A percentile compares a stretch with the other conserved stretches of the same genome.
Evolutionary conservation across 2,329 filamentous ascomycete species (phyloP).

Genomic region (Teratosphaeria nubilosa): DNA sequence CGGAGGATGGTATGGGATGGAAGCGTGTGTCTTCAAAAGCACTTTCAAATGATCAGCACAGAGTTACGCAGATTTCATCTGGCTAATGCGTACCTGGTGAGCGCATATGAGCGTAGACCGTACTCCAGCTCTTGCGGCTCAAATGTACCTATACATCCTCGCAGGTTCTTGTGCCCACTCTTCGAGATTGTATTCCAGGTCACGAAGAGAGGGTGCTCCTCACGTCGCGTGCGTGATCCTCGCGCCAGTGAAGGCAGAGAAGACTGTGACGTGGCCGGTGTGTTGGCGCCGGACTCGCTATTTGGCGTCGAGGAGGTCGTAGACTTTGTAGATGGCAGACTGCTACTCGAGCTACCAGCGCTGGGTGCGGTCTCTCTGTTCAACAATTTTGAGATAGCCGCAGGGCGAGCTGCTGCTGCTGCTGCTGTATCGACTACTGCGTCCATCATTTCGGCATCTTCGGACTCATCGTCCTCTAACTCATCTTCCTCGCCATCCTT

Average conservation of each 20-base stretch:
- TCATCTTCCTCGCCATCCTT: slow-evolving; percentile 30
- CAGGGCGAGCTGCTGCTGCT: slow-evolving; percentile 21
- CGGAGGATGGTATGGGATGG: slow-evolving; percentile 54
- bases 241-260: slow-evolving; percentile 28
- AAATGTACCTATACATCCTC: slow-evolving; percentile 96
- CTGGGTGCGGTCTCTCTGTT: slow-evolving; percentile 13
- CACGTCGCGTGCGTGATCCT: slow-evolving; percentile 8
- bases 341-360: slow-evolving; percentile 20
- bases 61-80: not conserved
- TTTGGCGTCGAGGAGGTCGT: slow-evolving; percentile 6
- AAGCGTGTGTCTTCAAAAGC: slow-evolving; percentile 57
- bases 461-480: slow-evolving; percentile 13
- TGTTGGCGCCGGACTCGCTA: slow-evolving; percentile 13
- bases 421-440: slow-evolving; percentile 11
- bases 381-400: slow-evolving; percentile 36
- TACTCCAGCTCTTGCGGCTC: slow-evolving; percentile 61
- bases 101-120: slow-evolving; percentile 68
- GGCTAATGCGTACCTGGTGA: slow-evolving; percentile 54
- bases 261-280: slow-evolving; percentile 34
- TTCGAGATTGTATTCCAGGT: slow-evolving; percentile 76
- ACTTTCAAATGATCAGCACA: slow-evolving; percentile 25
- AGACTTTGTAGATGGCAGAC: slow-evolving; percentile 17
- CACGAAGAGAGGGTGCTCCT: slow-evolving; percentile 68
- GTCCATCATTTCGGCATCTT: slow-evolving; percentile 20
- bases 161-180: slow-evolving; percentile 55